Evolutionary conservation across 805 yeast species (phyloP), one percentile per base, ranked within the genome.

Genomic region (Wickerhamomyces bovis): DNA sequence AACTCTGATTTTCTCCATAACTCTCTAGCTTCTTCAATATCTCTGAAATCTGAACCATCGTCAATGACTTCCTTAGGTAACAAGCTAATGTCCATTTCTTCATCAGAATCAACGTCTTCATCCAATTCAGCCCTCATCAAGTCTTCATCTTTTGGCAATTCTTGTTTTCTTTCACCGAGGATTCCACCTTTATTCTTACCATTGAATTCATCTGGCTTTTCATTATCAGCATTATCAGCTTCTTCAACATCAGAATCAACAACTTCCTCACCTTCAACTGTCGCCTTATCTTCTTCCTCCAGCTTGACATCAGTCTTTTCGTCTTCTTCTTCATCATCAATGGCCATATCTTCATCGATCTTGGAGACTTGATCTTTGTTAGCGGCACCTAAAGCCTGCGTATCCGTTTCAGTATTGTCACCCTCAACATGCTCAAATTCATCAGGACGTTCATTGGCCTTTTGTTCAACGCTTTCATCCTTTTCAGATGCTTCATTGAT

Each of bases 351-450:
- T 47, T 87, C 89, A 61, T 89, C 83, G 48, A 90, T 76, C 1
- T 82, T 63, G 61, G 88, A 94, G 15, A 77, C 69, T 58, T 85
- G 89, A 41, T 89, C 96, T 57, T 81, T 77, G 49, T 80, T 79
- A 6, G 97, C 95, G 39, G 90, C 82, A 20, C 98, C 98, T 44
- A 94, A 68, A 1, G 98, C 99, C 64, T 94, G 98, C 0, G 96
- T 87, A 43, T 87, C 90, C 46, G 70, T 73, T 25, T 83, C 81
- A 4, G 92, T 79, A 50, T 85, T 83, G 41, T 83, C 90, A 42
- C 89, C 90, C 36, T 85, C 88, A 43, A 84, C 71, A 57, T 87
- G 94, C 60, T 87, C 88, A 63, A 89, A 85, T 57, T 89, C 95
- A 59, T 89, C 96, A 0, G 95, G 90, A 43, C 81, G 75, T 50